Base-by-base conservation (phyloP, 1,284 basidiomycete genomes). In the Cutaneotrichosporon sp. region DNA sequence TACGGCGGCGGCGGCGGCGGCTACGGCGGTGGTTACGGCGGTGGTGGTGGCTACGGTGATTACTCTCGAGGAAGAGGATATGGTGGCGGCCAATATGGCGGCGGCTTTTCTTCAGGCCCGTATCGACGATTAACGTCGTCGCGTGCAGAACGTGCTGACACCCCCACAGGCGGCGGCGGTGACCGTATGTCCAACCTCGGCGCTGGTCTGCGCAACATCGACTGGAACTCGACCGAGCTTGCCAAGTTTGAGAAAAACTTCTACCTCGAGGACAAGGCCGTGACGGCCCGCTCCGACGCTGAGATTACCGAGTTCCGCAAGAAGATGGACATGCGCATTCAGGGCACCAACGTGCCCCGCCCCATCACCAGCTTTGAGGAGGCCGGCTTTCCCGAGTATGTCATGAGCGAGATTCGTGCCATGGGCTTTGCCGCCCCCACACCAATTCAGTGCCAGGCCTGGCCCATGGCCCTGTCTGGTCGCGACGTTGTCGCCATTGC, bases 371-470 rank as follows among this genome's bases (percentile, higher is more conserved):
- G 84, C 41, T 98, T 98, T 70, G 91, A 97, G 52, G 94, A 98
- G 78, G 84, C 86, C 63, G 92, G 89, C 54, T 94, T 93, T 78
- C 94, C 94, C 36, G 91, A 97, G 65, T 97, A 97, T 76, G 84
- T 98, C 63, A 84, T 97, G 84, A 78, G 83, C 51, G 91, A 94
- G 56, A 94, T 98, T 75, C 85, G 83, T 61, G 88, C 90, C 26
- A 90, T 96, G 77, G 94, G 94, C 49, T 98, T 98, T 77, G 76
- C 81, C 43, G 75, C 81, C 4, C 94, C 94, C 0, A 92, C 92
- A 2, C 84, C 96, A 50, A 97, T 98, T 69, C 94, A 98, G 76
- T 94, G 92, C 69, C 94, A 98, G 75, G 89, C 93, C 12, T 97
- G 93, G 93, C 93, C 93, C 1, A 96, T 97, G 89, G 92, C 92